Evolutionary conservation across 2,329 filamentous ascomycete genomes (phyloP).

Genomic region (Trichoderma afroharzianum): DNA sequence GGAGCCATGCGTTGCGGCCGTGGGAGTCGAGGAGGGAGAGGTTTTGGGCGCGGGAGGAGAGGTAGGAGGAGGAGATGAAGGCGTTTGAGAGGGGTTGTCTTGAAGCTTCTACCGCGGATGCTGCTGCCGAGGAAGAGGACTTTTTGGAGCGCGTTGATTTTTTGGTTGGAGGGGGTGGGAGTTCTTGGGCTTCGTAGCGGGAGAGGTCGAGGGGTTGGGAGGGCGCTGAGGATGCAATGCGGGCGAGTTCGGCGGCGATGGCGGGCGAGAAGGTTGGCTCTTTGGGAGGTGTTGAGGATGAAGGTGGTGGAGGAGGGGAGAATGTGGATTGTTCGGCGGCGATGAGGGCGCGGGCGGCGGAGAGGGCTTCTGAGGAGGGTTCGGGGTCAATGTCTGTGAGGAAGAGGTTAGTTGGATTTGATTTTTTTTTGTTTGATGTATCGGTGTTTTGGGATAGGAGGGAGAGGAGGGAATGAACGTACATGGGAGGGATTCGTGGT

Average conservation of each 20-base stretch:
- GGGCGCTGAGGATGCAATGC: conserved; percentile 48
- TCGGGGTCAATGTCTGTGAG: conserved; percentile 73
- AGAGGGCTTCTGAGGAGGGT: conserved; percentile 60
- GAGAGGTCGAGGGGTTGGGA: conserved; percentile 61
- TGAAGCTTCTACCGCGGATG: background rate
- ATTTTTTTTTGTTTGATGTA: background rate
- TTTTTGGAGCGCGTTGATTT: background rate
- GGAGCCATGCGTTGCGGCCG: conserved; percentile 89
- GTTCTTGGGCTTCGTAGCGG: conserved; percentile 76
- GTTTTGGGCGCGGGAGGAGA: conserved; percentile 48
- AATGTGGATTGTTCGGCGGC: conserved; percentile 57
- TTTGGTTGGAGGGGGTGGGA: conserved; percentile 32
- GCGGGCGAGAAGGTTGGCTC: conserved; percentile 59
- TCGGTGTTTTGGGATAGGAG: conserved; percentile 12
- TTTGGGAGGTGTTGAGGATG: conserved; percentile 42
- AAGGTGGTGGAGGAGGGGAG: conserved; percentile 32
- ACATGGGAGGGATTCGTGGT: conserved; percentile 78
- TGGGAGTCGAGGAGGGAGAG: conserved; percentile 73
- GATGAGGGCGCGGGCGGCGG: conserved; percentile 67
- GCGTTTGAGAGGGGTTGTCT: conserved; percentile 60
- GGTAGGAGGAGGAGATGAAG: conserved; percentile 50
- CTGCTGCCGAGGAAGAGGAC: background rate
- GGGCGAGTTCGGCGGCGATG: conserved; percentile 65
- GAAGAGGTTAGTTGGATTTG: background rate
- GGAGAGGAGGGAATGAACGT: conserved; percentile 1